Percentiles rank a stretch among this genome's conserved stretches.
phyloP scores from a whole-genome alignment of 768 basidiomycete species.

The Russula sp. region DNA sequence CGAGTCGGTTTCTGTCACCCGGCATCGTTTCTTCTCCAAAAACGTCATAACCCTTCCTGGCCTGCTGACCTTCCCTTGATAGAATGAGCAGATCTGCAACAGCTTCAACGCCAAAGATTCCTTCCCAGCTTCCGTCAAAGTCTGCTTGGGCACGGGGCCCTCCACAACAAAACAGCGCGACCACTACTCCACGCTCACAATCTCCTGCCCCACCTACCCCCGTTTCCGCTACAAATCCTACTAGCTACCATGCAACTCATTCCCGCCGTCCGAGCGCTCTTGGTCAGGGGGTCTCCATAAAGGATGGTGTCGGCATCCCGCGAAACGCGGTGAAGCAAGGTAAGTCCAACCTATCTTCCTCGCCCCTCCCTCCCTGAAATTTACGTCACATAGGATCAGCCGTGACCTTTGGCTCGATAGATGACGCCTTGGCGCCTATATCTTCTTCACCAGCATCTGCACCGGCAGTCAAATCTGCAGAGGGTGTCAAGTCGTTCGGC shows the following conservation, averaged over 20 bases:
- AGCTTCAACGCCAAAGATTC: conserved; percentile 65
- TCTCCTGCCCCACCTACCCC: conserved; percentile 49
- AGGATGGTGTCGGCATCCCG: conserved; percentile 73
- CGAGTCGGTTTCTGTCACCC: not conserved
- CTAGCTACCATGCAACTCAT: conserved; percentile 45
- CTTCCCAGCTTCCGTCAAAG: conserved; percentile 66
- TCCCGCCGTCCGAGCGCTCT: conserved; percentile 75
- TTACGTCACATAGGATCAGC: conserved; percentile 43
- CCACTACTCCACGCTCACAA: conserved; percentile 63
- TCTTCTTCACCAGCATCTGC: conserved; percentile 76
- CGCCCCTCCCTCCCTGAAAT: conserved; percentile 5
- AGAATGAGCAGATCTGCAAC: conserved; percentile 95
- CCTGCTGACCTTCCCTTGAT: conserved; percentile 8
- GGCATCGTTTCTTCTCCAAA: not conserved
- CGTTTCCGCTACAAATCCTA: conserved; percentile 37
- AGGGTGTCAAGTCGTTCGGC: conserved; percentile 78
- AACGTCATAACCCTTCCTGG: not conserved
- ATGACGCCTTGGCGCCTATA: conserved; percentile 68
- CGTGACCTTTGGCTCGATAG: conserved; percentile 88
- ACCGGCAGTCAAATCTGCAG: conserved; percentile 52
- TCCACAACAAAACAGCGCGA: conserved; percentile 51
- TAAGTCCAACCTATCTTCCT: conserved; percentile 27
- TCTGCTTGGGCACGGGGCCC: conserved; percentile 93
- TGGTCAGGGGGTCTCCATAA: conserved; percentile 63
- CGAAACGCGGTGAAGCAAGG: conserved; percentile 66